These are phyloP conservation scores for Chlorella sorokiniana DNA, from an alignment of 139 green algal genomes.

Conservation along the genomic window DNA sequence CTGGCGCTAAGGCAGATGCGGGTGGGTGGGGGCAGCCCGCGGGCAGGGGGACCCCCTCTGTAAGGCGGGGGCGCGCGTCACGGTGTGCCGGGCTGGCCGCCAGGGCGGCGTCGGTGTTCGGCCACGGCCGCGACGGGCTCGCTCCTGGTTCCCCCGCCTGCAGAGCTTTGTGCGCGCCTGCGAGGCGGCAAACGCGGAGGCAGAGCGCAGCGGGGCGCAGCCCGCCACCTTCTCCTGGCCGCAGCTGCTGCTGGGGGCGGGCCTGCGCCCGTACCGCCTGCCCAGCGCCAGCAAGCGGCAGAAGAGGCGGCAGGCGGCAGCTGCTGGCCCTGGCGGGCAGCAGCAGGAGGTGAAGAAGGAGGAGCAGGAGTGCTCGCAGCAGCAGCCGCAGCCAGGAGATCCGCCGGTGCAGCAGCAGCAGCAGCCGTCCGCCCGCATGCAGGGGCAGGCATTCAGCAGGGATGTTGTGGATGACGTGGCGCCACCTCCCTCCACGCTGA, in stretches of 20 bases:
- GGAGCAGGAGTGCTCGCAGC: neutral
- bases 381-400: neutral
- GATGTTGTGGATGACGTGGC: neutral
- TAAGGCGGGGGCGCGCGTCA: too few species aligned
- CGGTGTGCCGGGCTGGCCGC: neutral
- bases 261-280: slow-evolving; percentile 4
- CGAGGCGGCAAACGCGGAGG: neutral
- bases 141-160: neutral
- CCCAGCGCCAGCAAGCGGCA: slow-evolving; percentile 13
- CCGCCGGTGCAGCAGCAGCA: neutral
- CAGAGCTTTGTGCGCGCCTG: slow-evolving; percentile 36
- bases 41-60: too few species aligned
- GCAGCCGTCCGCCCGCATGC: neutral
- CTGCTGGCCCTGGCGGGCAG: neutral
- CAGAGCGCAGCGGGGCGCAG: neutral
- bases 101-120: too few species aligned
- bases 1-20: slow-evolving; percentile 64
- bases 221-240: neutral
- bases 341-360: neutral
- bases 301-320: neutral
- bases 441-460: neutral
- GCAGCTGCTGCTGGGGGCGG: slow-evolving; percentile 1
- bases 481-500: neutral
- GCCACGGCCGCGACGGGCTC: too few species aligned
- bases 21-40: neutral